Evolutionary conservation across 768 basidiomycete species (phyloP).

Genomic region (Lentinula sp.): DNA sequence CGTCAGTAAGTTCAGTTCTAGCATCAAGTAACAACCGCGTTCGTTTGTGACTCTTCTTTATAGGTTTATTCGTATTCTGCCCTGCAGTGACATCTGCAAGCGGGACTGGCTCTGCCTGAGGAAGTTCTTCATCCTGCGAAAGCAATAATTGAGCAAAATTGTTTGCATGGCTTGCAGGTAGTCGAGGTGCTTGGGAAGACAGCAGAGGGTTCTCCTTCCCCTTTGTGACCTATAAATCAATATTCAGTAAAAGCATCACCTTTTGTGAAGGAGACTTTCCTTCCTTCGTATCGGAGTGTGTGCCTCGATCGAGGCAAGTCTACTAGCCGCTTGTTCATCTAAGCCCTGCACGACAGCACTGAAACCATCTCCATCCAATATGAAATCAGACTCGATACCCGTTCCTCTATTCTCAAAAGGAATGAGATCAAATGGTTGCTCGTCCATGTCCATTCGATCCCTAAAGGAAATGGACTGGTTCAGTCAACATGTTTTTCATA

Average conservation of each 20-base stretch:
- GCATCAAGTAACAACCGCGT: constrained; percentile 61
- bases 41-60: constrained; percentile 32
- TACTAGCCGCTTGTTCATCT: not conserved
- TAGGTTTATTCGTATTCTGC: constrained; percentile 12
- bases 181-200: not conserved
- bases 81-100: constrained; percentile 22
- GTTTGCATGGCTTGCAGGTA: constrained; percentile 21
- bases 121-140: constrained; percentile 27
- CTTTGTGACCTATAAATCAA: not conserved
- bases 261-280: not conserved
- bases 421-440: constrained; percentile 6
- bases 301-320: not conserved
- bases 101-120: constrained; percentile 17
- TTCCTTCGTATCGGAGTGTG: constrained; percentile 15
- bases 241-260: not conserved
- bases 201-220: constrained; percentile 6
- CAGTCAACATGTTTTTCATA: not conserved
- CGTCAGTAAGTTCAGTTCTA: constrained; percentile 76
- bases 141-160: constrained; percentile 33
- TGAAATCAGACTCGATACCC: constrained; percentile 24
- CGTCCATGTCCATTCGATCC: not conserved
- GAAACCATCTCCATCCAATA: constrained; percentile 5
- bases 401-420: constrained; percentile 9
- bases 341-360: not conserved
- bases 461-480: not conserved